Conservation (phyloP, 768 basidiomycete genomes). For the Symmetrospora coprosmae region DNA sequence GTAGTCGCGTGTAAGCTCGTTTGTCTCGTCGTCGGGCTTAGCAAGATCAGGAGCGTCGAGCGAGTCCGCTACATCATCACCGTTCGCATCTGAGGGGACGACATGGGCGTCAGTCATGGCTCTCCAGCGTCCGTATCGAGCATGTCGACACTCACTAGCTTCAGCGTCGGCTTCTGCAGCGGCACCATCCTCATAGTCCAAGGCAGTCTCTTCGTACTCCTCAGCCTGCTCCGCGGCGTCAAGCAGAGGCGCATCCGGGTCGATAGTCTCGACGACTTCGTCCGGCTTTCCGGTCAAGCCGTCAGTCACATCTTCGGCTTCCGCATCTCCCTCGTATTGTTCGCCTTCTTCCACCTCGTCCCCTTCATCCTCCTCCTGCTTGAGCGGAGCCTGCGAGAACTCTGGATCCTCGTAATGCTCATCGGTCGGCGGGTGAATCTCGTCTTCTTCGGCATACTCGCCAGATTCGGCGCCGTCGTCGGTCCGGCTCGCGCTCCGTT, state of each 20-base stretch:
- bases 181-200: not conserved
- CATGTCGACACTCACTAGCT: not conserved
- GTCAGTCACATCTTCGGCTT: not conserved
- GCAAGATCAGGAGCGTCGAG: no score
- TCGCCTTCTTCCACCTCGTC: not conserved
- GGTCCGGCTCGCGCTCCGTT: no score
- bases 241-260: conserved; percentile 8
- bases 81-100: not conserved
- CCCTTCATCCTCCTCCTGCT: no score
- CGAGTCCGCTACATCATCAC: no score
- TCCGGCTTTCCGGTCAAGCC: not conserved
- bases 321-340: not conserved
- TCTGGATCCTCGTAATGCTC: conserved; percentile 21
- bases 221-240: conserved; percentile 12
- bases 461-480: no score
- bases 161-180: conserved; percentile 1
- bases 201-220: conserved; percentile 10
- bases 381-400: conserved; percentile 17
- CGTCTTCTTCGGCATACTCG: not conserved
- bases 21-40: no score
- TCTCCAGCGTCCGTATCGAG: not conserved
- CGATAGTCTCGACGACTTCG: conserved; percentile 2
- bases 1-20: no score
- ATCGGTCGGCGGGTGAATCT: conserved; percentile 12
- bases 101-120: no score